Evolutionary conservation across 805 yeast species (phyloP).

Genomic region (Spathaspora passalidarum): DNA sequence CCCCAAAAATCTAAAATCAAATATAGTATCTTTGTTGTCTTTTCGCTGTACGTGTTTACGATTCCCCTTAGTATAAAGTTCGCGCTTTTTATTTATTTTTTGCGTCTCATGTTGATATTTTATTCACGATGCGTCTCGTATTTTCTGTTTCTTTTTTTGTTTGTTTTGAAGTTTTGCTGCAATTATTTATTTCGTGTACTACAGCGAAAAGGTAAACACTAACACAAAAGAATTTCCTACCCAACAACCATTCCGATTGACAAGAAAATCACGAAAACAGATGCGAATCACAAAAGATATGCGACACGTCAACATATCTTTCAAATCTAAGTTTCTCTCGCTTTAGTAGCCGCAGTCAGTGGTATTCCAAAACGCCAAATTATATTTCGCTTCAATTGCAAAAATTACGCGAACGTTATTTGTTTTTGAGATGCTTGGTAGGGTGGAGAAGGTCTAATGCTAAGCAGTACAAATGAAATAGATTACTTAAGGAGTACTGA

Average conservation of each 20-base stretch:
- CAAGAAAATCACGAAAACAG: neutral
- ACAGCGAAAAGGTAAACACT: neutral
- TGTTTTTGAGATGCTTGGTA: neutral
- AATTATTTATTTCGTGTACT: constrained; percentile 1
- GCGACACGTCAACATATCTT: neutral
- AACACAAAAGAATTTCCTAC: neutral
- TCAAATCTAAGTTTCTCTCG: neutral
- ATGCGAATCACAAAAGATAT: neutral
- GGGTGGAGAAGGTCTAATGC: neutral
- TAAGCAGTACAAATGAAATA: no score
- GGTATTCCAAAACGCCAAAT: neutral
- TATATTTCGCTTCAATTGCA: neutral
- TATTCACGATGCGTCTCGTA: neutral
- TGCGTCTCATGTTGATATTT: neutral
- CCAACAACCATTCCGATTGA: neutral
- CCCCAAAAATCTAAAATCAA: no score
- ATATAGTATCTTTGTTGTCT: neutral
- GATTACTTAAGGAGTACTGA: no score
- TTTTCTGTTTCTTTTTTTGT: constrained; percentile 1
- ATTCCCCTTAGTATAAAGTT: neutral
- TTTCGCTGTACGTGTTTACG: neutral
- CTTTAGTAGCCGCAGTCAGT: neutral
- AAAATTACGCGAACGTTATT: neutral
- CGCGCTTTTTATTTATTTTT: neutral
- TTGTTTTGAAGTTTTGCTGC: constrained; percentile 2